Evolutionary conservation across 345 rosid genomes (phyloP).

Genomic region (Arabidopsis thaliana): TAIR10.1 NC_003075.7:15648001-15648500

Average conservation of each 20-base stretch:
- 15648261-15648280: conserved; percentile 83
- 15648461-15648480: conserved; percentile 47
- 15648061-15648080: background rate
- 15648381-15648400: conserved; percentile 53
- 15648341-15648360: conserved; percentile 69
- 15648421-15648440: conserved; percentile 46
- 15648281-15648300: conserved; percentile 64
- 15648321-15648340: conserved; percentile 59
- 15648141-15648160: conserved; percentile 62
- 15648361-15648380: conserved; percentile 68
- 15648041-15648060: conserved; percentile 54
- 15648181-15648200: conserved; percentile 84
- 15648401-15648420: conserved; percentile 51
- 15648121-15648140: conserved; percentile 63
- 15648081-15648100: conserved; percentile 13
- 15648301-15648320: conserved; percentile 62
- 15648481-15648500: conserved; percentile 50
- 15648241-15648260: conserved; percentile 83
- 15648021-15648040: conserved; percentile 86
- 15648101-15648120: background rate
- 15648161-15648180: conserved; percentile 91
- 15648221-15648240: conserved; percentile 97
- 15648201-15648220: conserved; percentile 83
- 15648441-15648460: conserved; percentile 53
- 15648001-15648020: conserved; percentile 83